phyloP scores from a whole-genome alignment of 2,329 filamentous ascomycete genomes.

The Ceratocystis smalleyi region DNA sequence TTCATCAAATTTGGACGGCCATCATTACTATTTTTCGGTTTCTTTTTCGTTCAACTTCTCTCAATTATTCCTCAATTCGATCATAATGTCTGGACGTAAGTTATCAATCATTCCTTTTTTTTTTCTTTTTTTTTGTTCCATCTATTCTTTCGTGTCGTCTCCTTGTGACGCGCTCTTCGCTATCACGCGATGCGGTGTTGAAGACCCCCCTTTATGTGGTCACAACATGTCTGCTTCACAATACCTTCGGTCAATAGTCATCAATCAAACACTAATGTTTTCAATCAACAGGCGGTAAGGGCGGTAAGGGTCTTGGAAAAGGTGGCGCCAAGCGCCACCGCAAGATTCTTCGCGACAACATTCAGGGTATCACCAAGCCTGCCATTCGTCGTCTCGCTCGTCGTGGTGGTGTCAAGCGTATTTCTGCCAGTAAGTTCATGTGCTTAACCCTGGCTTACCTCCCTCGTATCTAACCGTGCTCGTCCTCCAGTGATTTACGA shows the following conservation, averaged over 20 bases:
- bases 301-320: conserved; percentile 96
- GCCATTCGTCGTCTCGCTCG: conserved; percentile 96
- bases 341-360: conserved; percentile 99
- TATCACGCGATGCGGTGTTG: not conserved
- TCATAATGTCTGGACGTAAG: conserved; percentile 19
- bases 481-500: conserved; percentile 49
- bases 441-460: not conserved
- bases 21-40: not conserved
- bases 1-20: not conserved
- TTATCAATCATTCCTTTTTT: not conserved
- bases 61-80: conserved; percentile 6
- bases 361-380: conserved; percentile 97
- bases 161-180: conserved; percentile 7
- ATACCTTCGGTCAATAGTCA: not conserved
- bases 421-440: conserved; percentile 50
- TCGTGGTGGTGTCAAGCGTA: conserved; percentile 99
- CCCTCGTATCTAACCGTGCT: conserved; percentile 2
- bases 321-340: conserved; percentile 97
- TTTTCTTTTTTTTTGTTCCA: not conserved
- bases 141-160: not conserved
- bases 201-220: not conserved
- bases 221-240: not conserved
- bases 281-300: conserved; percentile 58
- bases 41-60: not conserved
- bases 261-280: conserved; percentile 6